A percentile compares a stretch with the other conserved stretches of the same genome.
phyloP scores from a whole-genome alignment of 306 rosid genomes.

The Dryas alaskensis region DNA sequence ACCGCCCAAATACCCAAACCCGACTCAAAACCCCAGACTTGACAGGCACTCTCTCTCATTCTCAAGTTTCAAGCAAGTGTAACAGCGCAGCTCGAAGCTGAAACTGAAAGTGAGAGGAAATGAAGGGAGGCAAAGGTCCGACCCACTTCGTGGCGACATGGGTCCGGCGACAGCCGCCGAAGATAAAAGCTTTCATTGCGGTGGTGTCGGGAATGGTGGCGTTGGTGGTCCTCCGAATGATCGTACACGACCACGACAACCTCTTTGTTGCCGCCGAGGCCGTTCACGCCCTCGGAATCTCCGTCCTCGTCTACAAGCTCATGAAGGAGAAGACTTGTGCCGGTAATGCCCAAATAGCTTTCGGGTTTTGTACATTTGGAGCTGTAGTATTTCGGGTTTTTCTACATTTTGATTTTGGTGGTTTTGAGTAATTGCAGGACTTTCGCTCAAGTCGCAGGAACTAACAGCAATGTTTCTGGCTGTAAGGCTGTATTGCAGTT shows the following conservation, averaged over 20 bases:
- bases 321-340: constrained; percentile 67
- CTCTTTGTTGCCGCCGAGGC: constrained; percentile 67
- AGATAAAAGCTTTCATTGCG: constrained; percentile 52
- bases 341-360: constrained; percentile 27
- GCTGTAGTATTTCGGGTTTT: not conserved
- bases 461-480: constrained; percentile 69
- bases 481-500: constrained; percentile 72
- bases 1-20: not conserved
- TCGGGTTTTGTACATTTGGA: no score
- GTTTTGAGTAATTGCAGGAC: constrained; percentile 37
- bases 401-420: not conserved
- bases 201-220: constrained; percentile 37
- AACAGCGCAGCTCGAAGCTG: not conserved
- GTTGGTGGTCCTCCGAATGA: constrained; percentile 45
- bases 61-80: no score
- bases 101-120: constrained; percentile 1
- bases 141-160: constrained; percentile 53
- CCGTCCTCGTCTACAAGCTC: constrained; percentile 64
- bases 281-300: constrained; percentile 64
- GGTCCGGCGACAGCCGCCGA: constrained; percentile 68
- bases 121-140: constrained; percentile 48
- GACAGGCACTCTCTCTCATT: not conserved
- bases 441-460: constrained; percentile 78
- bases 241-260: constrained; percentile 63
- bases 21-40: not conserved